Evolutionary conservation across 768 basidiomycete genomes (phyloP), one percentile per base, ranked within the genome.

Genomic region (Boletus rubroflammeus): DNA sequence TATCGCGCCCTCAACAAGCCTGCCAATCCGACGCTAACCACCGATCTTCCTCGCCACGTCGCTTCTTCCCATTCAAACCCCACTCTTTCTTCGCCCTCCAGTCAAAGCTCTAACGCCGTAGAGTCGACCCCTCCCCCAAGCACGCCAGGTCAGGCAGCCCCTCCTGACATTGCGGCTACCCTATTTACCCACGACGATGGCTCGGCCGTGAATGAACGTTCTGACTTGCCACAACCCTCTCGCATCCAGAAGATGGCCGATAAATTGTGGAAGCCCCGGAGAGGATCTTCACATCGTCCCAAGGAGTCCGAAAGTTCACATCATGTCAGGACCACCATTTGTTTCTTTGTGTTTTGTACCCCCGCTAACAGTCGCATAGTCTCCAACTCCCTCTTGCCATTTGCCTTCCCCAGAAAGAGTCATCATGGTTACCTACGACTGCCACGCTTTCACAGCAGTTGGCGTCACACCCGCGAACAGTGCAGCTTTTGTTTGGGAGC

Each of bases 351-450:
- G 53, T 41, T 43, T 34, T 17, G 13, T 46, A 10, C 21, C 54
- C 31, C 48, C 35, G 13, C 58, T 68, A 13, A 68, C 39, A 14
- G 23, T 54, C 46, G 35, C 53, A 49, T 61, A 72, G 65, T 62
- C 67, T 34, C 63, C 73, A 13, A 68, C 72, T 41, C 65, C 64
- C 25, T 66, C 66, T 41, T 64, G 59, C 40, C 60, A 63, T 39
- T 60, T 70, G 10, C 60, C 71, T 39, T 48, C 75, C 32, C 74
- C 71, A 50, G 61, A 63, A 19, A 62, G 61, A 39, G 51, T 72
- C 42, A 84, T 89, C 61, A 80, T 87, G 55, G 90, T 88, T 55
- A 91, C 90, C 19, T 73, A 79, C 28, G 88, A 91, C 68, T 84
- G 85, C n/a, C 88, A 90, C 57, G 80, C 84, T 55, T 85, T 85